Conservation (phyloP, 2,329 filamentous ascomycete genomes). For the Hymenoscyphus fraxineus region DNA sequence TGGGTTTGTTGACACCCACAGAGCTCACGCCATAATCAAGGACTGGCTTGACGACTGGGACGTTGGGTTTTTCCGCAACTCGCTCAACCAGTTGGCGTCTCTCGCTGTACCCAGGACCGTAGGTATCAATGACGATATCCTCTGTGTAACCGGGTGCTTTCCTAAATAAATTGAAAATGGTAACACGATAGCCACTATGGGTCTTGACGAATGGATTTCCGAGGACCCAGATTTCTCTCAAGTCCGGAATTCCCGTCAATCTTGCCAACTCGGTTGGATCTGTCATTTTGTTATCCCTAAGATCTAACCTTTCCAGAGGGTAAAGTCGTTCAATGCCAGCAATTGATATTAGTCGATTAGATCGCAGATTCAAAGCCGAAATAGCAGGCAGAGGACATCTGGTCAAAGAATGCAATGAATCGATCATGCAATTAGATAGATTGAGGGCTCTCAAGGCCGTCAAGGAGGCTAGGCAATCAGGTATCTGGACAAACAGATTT, state of each 20-base stretch:
- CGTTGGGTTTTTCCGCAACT: constrained; percentile 67
- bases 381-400: constrained; percentile 88
- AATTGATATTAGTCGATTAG: constrained; percentile 80
- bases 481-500: constrained; percentile 91
- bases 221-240: constrained; percentile 87
- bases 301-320: constrained; percentile 83
- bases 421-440: constrained; percentile 96
- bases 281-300: constrained; percentile 85
- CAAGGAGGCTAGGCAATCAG: constrained; percentile 81
- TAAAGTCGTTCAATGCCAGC: constrained; percentile 86
- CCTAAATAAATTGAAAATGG: constrained; percentile 94
- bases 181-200: constrained; percentile 78
- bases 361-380: constrained; percentile 84
- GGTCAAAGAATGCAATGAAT: constrained; percentile 81
- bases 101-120: constrained; percentile 79
- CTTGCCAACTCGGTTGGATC: constrained; percentile 89
- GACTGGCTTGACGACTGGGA: constrained; percentile 72
- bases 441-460: constrained; percentile 89
- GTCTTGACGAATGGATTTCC: constrained; percentile 90
- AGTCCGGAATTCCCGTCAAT: constrained; percentile 83
- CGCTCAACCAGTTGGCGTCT: constrained; percentile 80
- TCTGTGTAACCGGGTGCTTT: constrained; percentile 84
- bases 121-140: constrained; percentile 84
- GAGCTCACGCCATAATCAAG: constrained; percentile 56
- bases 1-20: constrained; percentile 65